Base-by-base conservation (phyloP, 345 rosid species). In the Lenwebbia sp. region DNA sequence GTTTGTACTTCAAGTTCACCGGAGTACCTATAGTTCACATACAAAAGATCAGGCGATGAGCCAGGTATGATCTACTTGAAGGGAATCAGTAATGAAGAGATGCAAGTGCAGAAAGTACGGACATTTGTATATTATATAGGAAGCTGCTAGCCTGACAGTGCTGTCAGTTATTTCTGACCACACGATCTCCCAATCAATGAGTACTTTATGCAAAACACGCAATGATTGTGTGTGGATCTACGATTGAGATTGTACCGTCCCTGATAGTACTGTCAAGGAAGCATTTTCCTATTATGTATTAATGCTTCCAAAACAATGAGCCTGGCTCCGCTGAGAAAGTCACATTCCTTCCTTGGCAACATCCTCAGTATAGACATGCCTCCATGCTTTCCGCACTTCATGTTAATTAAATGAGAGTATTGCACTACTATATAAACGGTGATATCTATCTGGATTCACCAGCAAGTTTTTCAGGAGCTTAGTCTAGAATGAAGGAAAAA, bases 311-410 rank as follows among this genome's bases (percentile, higher is more conserved):
- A 0, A 10, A 26, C 15, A 26, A 0, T 26, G 0, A 57, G 14
- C 62, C 28, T 57, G 14, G 62, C 12, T 57, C 28, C 15, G 1
- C 30, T 57, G 30, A 2, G 62, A 57, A 26, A 57, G 62, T 57
- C 1, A 5, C 30, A 26, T 6, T 5, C 7, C 1, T 0, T 56
- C 0, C 0, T 4, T 1, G 28, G 3, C 62, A 56, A 56, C 60
- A 2, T 3, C 14, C 0, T 1, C 62, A 57, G 33, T 58, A 58
- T 15, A 53, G 21, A 53, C 11, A 0, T 0, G 5, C 44, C 44
- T 41, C 44, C 44, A 41, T 41, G 44, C 44, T 22, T 8, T 55
- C 11, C 1, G 2, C 13, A 23, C 9, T 10, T 10, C 60, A 23
- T 9, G 60, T n/a, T 25, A 10, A 4, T 3, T 4, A 57, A 57